Evolutionary conservation across 2,329 filamentous ascomycete genomes (phyloP).

Genomic region (Lasiodiplodia gonubiensis): DNA sequence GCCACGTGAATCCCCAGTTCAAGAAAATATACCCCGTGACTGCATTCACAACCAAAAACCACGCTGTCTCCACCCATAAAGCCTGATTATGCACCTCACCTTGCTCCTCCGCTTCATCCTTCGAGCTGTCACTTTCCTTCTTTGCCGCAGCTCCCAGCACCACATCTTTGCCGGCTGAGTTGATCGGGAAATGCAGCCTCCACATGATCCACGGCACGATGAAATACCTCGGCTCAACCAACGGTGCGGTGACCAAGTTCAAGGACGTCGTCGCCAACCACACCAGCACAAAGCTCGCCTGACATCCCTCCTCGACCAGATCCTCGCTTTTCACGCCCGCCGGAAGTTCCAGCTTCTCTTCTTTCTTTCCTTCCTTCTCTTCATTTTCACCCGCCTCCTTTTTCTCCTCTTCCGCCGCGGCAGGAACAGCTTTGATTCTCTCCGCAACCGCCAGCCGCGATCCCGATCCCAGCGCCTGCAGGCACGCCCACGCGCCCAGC

Average conservation of each 20-base stretch:
- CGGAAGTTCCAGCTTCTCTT: constrained; percentile 1
- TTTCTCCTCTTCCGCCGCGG: neutral
- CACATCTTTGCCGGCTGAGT: constrained; percentile 34
- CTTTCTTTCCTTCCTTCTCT: neutral
- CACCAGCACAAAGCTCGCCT: constrained; percentile 59
- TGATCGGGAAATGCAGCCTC: constrained; percentile 74
- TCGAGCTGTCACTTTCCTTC: neutral
- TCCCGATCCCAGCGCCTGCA: constrained; percentile 62
- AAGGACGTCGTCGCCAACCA: constrained; percentile 74
- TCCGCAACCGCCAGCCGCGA: constrained; percentile 8
- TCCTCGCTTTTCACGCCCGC: constrained; percentile 2
- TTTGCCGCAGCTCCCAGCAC: neutral
- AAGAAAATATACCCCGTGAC: constrained; percentile 76
- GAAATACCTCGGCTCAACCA: constrained; percentile 96
- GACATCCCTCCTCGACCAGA: constrained; percentile 32
- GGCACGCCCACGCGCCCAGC: constrained; percentile 69
- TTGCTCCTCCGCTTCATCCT: neutral
- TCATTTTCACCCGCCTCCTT: neutral
- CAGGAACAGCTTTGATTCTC: constrained; percentile 5
- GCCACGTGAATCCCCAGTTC: constrained; percentile 70
- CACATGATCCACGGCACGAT: constrained; percentile 95
- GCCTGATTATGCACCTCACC: constrained; percentile 45
- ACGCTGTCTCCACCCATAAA: constrained; percentile 68
- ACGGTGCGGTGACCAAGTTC: constrained; percentile 83
- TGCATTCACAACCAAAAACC: constrained; percentile 70